A percentile compares a stretch with the other conserved stretches of the same genome.
phyloP scores from a whole-genome alignment of 371 early-diverging fungal species.

The Zancudomyces culisetae region DNA sequence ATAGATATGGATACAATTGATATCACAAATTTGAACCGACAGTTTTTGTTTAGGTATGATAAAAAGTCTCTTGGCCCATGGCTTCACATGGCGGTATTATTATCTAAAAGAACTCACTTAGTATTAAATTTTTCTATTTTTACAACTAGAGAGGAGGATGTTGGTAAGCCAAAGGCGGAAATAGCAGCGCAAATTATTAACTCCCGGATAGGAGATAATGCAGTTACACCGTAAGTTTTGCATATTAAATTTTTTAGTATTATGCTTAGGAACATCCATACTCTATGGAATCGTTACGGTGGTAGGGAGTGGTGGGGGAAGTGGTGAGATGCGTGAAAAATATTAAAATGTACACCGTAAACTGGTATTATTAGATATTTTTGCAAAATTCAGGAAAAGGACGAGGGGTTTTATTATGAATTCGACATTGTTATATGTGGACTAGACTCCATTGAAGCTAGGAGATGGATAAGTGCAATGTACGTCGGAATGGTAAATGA shows the following conservation, averaged over 20 bases:
- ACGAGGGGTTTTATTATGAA: constrained; percentile 71
- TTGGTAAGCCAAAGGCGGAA: constrained; percentile 42
- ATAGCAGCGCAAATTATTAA: constrained; percentile 79
- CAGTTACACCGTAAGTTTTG: constrained; percentile 53
- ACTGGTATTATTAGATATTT: constrained; percentile 31
- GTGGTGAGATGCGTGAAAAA: too few species aligned
- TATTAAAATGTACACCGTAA: too few species aligned
- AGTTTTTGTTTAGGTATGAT: constrained; percentile 39
- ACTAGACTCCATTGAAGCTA: constrained; percentile 83
- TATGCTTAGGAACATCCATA: too few species aligned
- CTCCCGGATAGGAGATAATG: constrained; percentile 55
- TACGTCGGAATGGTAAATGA: constrained; percentile 52
- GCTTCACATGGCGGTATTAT: background rate
- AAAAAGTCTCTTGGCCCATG: background rate
- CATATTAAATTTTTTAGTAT: background rate
- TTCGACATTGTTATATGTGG: constrained; percentile 84
- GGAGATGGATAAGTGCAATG: constrained; percentile 91
- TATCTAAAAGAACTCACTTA: background rate
- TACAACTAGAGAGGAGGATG: background rate
- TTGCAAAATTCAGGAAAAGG: constrained; percentile 86
- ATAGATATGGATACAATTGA: constrained; percentile 66
- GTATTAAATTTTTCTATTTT: background rate
- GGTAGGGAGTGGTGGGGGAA: too few species aligned
- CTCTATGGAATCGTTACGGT: too few species aligned
- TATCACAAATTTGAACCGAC: constrained; percentile 52